Evolutionary conservation across 345 rosid species (phyloP), one percentile per base, ranked within the genome.

Genomic region (Hevea brasiliensis): DNA sequence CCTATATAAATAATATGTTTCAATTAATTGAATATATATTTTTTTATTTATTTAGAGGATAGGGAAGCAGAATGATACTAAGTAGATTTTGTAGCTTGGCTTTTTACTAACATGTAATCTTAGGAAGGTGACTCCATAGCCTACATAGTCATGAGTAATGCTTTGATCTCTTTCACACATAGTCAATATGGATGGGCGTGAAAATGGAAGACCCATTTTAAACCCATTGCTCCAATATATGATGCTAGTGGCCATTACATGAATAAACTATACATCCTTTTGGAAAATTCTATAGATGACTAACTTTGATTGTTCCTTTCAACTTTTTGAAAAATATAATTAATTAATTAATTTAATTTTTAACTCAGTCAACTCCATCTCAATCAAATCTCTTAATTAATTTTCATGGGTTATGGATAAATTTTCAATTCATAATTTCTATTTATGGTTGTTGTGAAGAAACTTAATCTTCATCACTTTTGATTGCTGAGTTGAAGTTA

Each of bases 141-240:
- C 84, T 72, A 60, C 74, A 50, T 0, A 6, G 69, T 75, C 72
- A 86, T 86, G 83, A 86, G 87, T 80, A 65, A 41, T 61, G 48
- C 26, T 76, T 81, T 79, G 82, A 79, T 71, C 41, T 68, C 27
- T 37, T 32, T 62, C 29, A 59, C 20, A n/a, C 14, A 21, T 23
- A 76, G 89, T 85, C 89, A 83, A 83, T 73, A 54, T 81, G 62
- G 79, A 83, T 61, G 84, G 88, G 82, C 86, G 75, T 70, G 64
- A 75, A 81, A 76, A 76, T 82, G 79, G 76, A 70, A 65, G 6
- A 50, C 65, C 66, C 76, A 70, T 75, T 80, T 68, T 48, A 73
- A 75, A 68, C 61, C 68, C 75, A 76, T 41, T 70, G 50, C 70
- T 68, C 27, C 53, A 1, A 14, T 14, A 65, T 12, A 48, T 41